Evolutionary conservation across 2,329 filamentous ascomycete species (phyloP), one percentile per base, ranked within the genome.

Genomic region (Pyricularia sp.): DNA sequence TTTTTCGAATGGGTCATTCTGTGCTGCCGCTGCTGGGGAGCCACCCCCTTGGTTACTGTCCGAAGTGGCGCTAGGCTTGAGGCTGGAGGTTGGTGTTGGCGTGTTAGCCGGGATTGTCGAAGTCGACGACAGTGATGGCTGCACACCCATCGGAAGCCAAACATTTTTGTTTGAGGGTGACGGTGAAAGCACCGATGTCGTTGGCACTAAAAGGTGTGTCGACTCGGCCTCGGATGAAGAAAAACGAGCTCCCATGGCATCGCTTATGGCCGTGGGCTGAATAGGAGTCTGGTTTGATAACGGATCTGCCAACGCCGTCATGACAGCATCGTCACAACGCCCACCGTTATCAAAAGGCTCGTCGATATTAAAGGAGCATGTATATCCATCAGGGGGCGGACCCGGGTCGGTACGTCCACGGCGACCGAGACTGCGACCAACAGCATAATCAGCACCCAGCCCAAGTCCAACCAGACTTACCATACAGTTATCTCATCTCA

Each of bases 361-460:
- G n/a, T 65, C 64, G 2, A 65, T n/a, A 24, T 67, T 65, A 3
- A 68, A 65, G 53, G 65, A 67, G 66, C 74, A 76, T 59, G 62
- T 65, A 66, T 71, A 75, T 55, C 44, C 65, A 16, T 60, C 22
- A 6, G 73, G 69, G n/a, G 75, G 76, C 49, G 73, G 74, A 0
- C 76, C 75, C 4, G 76, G 75, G 65, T 78, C 76, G 55, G 68
- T 59, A 8, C 77, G 66, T 6, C 69, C 66, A 5, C 65, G 63
- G 62, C 72, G 71, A 3, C 73, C 74, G 60, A 73, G 70, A 63
- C 75, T 63, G 26, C 35, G 5, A 16, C 6, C 10, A 9, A 22
- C 22, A 24, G 16, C 2, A 26, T 57, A 28, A 57, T 57, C 53
- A 57, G 53, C 9, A 4, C 24, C 33, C 9, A 24, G 13, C 12